phyloP scores from a whole-genome alignment of 768 basidiomycete genomes.

The Trametes gibbosa region DNA sequence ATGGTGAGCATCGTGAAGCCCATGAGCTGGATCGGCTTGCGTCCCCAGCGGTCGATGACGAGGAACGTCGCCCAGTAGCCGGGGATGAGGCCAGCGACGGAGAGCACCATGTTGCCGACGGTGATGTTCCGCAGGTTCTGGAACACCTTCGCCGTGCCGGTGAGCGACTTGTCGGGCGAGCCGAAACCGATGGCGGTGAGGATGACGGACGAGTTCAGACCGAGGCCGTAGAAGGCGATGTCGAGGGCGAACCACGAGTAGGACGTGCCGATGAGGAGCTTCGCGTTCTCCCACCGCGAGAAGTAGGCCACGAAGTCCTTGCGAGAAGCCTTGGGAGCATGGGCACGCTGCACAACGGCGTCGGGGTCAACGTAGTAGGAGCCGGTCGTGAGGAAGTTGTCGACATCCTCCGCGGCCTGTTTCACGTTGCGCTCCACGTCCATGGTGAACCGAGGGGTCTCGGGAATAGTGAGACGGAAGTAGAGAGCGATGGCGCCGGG shows the following conservation, averaged over 20 bases:
- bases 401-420: constrained; percentile 72
- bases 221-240: constrained; percentile 88
- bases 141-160: constrained; percentile 42
- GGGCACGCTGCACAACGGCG: constrained; percentile 51
- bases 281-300: constrained; percentile 72
- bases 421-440: constrained; percentile 84
- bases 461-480: constrained; percentile 91
- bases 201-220: constrained; percentile 79
- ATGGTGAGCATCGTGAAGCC: constrained; percentile 36
- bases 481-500: constrained; percentile 81
- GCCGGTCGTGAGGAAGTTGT: constrained; percentile 57
- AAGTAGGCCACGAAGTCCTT: constrained; percentile 62
- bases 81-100: constrained; percentile 77
- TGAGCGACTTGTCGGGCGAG: constrained; percentile 34
- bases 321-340: constrained; percentile 40
- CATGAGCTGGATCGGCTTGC: constrained; percentile 55
- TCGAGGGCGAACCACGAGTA: constrained; percentile 92
- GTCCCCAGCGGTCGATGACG: constrained; percentile 75
- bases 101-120: constrained; percentile 74
- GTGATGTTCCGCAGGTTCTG: constrained; percentile 59
- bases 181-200: constrained; percentile 77
- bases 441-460: constrained; percentile 91
- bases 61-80: constrained; percentile 69
- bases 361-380: constrained; percentile 51
- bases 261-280: constrained; percentile 65